Evolutionary conservation across 78 protist genomes (phyloP).

Genomic region (Dictyostelium brefeldianum): DNA sequence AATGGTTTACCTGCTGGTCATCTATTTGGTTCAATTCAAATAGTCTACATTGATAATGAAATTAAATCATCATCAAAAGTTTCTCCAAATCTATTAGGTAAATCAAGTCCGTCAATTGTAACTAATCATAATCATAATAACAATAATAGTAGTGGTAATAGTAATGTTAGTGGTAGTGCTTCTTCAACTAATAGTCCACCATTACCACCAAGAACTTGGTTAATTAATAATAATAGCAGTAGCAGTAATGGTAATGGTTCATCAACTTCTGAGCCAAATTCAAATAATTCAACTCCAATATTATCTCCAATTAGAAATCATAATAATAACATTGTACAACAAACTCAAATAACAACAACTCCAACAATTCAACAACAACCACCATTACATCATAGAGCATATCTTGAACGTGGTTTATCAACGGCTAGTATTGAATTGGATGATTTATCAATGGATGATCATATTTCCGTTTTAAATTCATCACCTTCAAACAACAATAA

Average conservation of each 20-base stretch:
- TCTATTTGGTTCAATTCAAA: constrained; percentile 54
- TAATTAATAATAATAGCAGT: background rate
- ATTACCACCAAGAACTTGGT: constrained; percentile 10
- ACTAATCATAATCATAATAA: too few species aligned
- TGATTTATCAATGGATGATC: constrained; percentile 3
- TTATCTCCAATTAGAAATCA: background rate
- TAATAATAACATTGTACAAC: background rate
- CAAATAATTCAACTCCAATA: constrained; percentile 3
- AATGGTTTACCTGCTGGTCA: constrained; percentile 53
- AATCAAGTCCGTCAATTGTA: background rate
- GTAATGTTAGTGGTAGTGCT: background rate
- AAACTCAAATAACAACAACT: background rate
- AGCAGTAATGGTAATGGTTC: background rate
- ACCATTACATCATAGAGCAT: background rate
- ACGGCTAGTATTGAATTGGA: constrained; percentile 24
- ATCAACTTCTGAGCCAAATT: background rate
- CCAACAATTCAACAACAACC: background rate
- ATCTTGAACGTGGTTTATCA: constrained; percentile 10
- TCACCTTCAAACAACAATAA: background rate
- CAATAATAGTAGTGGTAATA: background rate
- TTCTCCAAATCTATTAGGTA: background rate
- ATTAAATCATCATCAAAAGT: background rate
- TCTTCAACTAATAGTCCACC: background rate
- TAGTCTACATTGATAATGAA: background rate
- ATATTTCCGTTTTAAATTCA: background rate